A percentile compares a stretch with the other conserved stretches of the same genome.
phyloP scores from a whole-genome alignment of 1,284 basidiomycete genomes.

The Leccinum fallax region DNA sequence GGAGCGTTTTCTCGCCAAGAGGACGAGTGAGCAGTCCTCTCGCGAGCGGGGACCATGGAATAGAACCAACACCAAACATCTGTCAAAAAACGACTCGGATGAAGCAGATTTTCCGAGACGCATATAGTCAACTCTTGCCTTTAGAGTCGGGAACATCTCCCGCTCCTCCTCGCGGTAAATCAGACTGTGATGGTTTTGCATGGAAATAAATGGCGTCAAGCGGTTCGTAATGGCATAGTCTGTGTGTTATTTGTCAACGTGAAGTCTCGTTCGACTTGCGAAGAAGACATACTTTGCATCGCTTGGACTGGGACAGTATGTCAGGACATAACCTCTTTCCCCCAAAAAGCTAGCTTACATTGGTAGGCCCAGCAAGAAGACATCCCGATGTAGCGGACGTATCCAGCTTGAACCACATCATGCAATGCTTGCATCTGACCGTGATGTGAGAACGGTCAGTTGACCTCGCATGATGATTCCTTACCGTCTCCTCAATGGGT shows the following conservation, averaged over 20 bases:
- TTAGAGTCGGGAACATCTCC: constrained; percentile 51
- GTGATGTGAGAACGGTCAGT: neutral
- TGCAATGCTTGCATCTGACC: constrained; percentile 51
- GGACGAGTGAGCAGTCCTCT: constrained; percentile 42
- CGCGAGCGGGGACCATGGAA: constrained; percentile 41
- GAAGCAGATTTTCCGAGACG: neutral
- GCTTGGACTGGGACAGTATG: constrained; percentile 25
- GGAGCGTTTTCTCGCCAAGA: constrained; percentile 26
- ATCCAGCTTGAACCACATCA: constrained; percentile 52
- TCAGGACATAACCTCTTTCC: constrained; percentile 4
- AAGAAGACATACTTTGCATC: constrained; percentile 31
- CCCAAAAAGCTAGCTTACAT: constrained; percentile 19
- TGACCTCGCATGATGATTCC: neutral
- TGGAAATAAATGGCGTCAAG: constrained; percentile 52
- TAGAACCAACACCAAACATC: constrained; percentile 36
- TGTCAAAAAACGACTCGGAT: constrained; percentile 32
- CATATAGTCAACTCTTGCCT: constrained; percentile 7
- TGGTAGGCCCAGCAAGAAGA: constrained; percentile 36
- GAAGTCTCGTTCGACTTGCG: constrained; percentile 18
- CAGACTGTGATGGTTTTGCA: constrained; percentile 52
- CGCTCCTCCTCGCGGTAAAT: constrained; percentile 54
- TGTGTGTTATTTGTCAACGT: constrained; percentile 28
- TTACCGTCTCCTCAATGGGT: constrained; percentile 25
- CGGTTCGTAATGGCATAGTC: constrained; percentile 35
- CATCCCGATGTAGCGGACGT: constrained; percentile 58